Evolutionary conservation across 139 green algal genomes (phyloP).

Genomic region (Yamagishiella unicocca): DNA sequence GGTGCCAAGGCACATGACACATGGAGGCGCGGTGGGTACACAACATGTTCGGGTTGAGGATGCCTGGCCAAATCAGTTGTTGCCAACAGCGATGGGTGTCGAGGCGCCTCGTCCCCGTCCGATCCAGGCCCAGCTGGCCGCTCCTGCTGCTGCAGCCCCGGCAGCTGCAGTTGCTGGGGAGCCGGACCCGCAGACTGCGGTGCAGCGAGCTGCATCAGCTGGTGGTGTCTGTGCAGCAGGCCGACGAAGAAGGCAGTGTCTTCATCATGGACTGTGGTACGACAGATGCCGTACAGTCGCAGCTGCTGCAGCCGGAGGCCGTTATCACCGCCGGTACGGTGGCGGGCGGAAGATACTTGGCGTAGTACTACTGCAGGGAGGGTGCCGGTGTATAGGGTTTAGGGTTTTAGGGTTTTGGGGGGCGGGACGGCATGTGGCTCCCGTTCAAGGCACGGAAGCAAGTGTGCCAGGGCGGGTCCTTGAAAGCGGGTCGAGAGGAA

Average conservation of each 20-base stretch:
- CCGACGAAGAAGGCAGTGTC: background rate
- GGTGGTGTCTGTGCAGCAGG: background rate
- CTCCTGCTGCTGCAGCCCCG: too few species aligned
- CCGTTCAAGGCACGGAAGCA: background rate
- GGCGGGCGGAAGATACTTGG: conserved; percentile 10
- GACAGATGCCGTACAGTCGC: conserved; percentile 38
- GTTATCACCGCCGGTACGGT: background rate
- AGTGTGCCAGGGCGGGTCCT: background rate
- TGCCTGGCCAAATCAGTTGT: background rate
- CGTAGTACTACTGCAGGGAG: conserved; percentile 41
- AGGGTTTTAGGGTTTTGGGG: background rate
- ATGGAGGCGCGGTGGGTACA: too few species aligned
- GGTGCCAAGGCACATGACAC: too few species aligned
- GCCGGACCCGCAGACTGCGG: too few species aligned
- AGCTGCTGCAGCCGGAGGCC: background rate
- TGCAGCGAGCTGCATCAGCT: background rate
- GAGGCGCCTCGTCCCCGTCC: too few species aligned
- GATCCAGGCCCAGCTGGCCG: too few species aligned
- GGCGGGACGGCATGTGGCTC: background rate
- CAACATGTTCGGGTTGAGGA: background rate
- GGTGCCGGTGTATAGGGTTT: background rate
- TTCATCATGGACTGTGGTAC: conserved; percentile 19
- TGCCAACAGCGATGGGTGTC: background rate
- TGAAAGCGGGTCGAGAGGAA: background rate
- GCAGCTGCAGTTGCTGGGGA: too few species aligned